Base-by-base conservation (phyloP, 2,329 filamentous ascomycete species). In the Iodosphaeria phyllophila region DNA sequence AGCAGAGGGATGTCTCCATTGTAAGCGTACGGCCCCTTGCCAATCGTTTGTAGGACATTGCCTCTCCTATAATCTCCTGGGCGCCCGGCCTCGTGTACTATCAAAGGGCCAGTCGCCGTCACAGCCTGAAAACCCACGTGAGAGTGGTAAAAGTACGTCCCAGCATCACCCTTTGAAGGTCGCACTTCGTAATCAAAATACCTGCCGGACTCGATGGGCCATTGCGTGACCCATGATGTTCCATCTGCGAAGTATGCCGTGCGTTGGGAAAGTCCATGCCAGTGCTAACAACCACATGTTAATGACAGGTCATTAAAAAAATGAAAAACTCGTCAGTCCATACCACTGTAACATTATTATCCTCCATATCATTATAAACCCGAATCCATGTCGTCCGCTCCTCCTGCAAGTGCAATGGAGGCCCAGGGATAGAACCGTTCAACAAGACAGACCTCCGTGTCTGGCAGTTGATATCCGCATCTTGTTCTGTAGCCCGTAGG, bases 131-230 rank as follows among this genome's bases (percentile, higher is more conserved):
- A 64, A 0, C 58, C 68, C 10, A 75, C 54, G 31, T 76, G 72
- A 0, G 69, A 74, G 38, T 76, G 71, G 36, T 75, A 76, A 39
- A 71, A 74, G 37, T 74, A 76, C 0, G 68, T 67, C 4, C 71
- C 72, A 0, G 64, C 59, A 27, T 66, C 58, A 5, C 57, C 60
- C 2, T 40, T 21, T 4, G 59, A 43, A 0, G 65, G 58, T 10
- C 54, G 53, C 4, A 76, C 46, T 36, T 76, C 68, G 38, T 76
- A 76, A 46, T 76, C 72, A 41, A 76, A 76, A 45, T 64, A 76
- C 30, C 64, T 55, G 1, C 51, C 44, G 0, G 67, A 56, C 0
- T 64, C 58, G 18, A 76, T 74, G 0, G 71, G 68, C 71, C 70
- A 77, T 35, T 76, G 70, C 11, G 58, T 58, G 2, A 62, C 67